phyloP scores from a whole-genome alignment of 1,284 basidiomycete species.

The Ganoderma resinaceum region DNA sequence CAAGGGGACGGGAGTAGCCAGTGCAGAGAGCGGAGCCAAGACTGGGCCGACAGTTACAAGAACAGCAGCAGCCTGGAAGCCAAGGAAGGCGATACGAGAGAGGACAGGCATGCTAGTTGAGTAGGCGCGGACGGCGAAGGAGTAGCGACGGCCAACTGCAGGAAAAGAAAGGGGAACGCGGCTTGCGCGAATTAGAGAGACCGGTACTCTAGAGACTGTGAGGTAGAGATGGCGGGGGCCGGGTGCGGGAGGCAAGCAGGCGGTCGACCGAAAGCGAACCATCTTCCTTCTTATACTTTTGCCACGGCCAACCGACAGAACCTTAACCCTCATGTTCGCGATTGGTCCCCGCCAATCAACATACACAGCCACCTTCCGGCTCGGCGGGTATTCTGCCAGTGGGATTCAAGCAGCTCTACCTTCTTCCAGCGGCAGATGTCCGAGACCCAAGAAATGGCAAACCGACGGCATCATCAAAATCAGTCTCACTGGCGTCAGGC shows the following conservation, averaged over 20 bases:
- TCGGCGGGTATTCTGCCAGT: no score
- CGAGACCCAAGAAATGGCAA: no score
- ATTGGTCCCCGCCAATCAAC: constrained; percentile 5
- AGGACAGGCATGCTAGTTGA: constrained; percentile 45
- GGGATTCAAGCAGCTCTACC: no score
- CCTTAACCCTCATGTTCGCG: constrained; percentile 1
- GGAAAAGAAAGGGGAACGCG: constrained; percentile 26
- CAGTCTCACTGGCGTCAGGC: no score
- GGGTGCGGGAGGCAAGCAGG: constrained; percentile 25
- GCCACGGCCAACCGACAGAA: constrained; percentile 3
- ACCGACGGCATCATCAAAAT: no score
- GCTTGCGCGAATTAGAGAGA: constrained; percentile 36
- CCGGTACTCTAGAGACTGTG: constrained; percentile 29
- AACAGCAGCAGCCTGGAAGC: constrained; percentile 48
- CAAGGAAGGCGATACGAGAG: constrained; percentile 45
- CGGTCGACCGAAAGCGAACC: neutral
- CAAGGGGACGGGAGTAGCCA: constrained; percentile 41
- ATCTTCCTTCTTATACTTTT: constrained; percentile 2
- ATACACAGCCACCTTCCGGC: neutral
- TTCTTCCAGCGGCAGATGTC: no score
- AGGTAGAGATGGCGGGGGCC: constrained; percentile 27
- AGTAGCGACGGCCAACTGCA: constrained; percentile 8
- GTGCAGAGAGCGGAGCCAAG: constrained; percentile 28
- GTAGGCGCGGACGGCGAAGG: constrained; percentile 14
- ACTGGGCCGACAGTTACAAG: constrained; percentile 39